Conservation (phyloP, 2,329 filamentous ascomycete species). For the Grosmannia penicillata region DNA sequence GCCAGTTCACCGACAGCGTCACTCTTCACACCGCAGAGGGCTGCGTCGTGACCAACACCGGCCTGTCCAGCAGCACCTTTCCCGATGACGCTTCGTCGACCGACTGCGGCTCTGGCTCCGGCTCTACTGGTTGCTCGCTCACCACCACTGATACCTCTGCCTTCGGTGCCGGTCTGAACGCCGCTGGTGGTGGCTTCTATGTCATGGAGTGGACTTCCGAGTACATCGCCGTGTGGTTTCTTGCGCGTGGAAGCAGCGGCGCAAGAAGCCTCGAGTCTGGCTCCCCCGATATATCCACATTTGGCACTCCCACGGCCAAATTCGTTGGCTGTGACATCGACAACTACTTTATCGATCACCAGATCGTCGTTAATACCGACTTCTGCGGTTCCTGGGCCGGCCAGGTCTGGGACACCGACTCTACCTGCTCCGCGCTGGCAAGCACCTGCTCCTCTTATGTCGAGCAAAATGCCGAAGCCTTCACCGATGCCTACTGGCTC, state of each 20-base stretch:
- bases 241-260: constrained; percentile 37
- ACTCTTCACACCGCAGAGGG: constrained; percentile 52
- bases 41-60: constrained; percentile 40
- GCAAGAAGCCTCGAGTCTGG: constrained; percentile 15
- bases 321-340: constrained; percentile 64
- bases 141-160: constrained; percentile 32
- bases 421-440: constrained; percentile 44
- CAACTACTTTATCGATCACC: constrained; percentile 53
- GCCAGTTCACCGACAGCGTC: constrained; percentile 40
- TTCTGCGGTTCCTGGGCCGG: constrained; percentile 88
- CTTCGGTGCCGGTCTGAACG: constrained; percentile 60
- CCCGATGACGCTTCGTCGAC: constrained; percentile 21
- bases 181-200: constrained; percentile 52
- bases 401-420: constrained; percentile 42
- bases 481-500: constrained; percentile 61
- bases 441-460: constrained; percentile 60
- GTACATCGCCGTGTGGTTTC: constrained; percentile 70
- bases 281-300: constrained; percentile 49
- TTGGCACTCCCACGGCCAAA: constrained; percentile 52
- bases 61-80: constrained; percentile 28
- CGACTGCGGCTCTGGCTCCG: constrained; percentile 14
- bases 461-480: constrained; percentile 51
- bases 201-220: constrained; percentile 62
- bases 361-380: constrained; percentile 68
- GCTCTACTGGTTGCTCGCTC: constrained; percentile 45